These are phyloP conservation scores for Pichia sporocuriosa DNA, from an alignment of 805 yeast species.

Conservation along the genomic window DNA sequence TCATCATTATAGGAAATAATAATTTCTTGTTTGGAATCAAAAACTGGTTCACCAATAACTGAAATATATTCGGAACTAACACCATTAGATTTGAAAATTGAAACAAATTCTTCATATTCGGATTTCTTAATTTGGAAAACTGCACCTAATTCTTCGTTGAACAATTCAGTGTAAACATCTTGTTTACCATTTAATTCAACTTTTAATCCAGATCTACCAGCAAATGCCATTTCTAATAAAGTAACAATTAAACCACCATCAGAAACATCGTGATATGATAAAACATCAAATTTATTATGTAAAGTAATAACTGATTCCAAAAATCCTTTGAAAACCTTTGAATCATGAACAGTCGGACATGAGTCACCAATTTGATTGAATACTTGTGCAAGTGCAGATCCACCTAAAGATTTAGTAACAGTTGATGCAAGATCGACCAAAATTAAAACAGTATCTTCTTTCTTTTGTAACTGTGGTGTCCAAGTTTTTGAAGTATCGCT, in stretches of 20 bases:
- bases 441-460: conserved; percentile 56
- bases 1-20: conserved; percentile 41
- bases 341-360: conserved; percentile 77
- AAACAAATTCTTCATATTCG: conserved; percentile 48
- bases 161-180: conserved; percentile 47
- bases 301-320: conserved; percentile 62
- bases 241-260: conserved; percentile 94
- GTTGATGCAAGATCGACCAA: conserved; percentile 71
- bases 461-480: conserved; percentile 76
- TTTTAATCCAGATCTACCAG: conserved; percentile 80
- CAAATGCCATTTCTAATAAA: conserved; percentile 92
- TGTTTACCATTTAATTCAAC: conserved; percentile 36
- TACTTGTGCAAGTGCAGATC: conserved; percentile 92
- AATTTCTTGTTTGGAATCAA: conserved; percentile 41
- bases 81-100: conserved; percentile 51
- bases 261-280: conserved; percentile 91
- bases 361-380: conserved; percentile 78
- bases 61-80: conserved; percentile 47
- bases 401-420: conserved; percentile 63
- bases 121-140: conserved; percentile 75
- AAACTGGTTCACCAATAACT: conserved; percentile 64
- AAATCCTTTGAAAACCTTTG: conserved; percentile 57
- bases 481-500: conserved; percentile 80
- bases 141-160: conserved; percentile 93
- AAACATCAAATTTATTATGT: conserved; percentile 60